These are phyloP conservation scores for Orbilia oligospora DNA, from an alignment of 2,329 filamentous ascomycete genomes.

Conservation along the genomic window DNA sequence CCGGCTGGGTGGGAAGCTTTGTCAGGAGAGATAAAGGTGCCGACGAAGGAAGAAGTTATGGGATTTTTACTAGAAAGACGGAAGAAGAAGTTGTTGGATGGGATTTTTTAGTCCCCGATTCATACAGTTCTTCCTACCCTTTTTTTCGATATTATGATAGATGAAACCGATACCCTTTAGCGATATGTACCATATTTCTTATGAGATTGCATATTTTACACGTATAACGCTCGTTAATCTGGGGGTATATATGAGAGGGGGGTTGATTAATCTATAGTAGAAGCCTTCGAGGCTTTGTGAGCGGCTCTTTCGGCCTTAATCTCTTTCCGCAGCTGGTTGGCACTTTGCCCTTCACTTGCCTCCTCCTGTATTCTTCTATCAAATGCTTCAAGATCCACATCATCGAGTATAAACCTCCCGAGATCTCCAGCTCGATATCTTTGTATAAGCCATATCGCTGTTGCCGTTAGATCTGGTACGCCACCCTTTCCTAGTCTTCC, in stretches of 20 bases:
- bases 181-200: constrained; percentile 52
- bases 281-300: constrained; percentile 33
- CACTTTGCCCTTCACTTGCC: constrained; percentile 61
- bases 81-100: constrained; percentile 85
- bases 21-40: constrained; percentile 86
- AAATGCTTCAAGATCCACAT: constrained; percentile 76
- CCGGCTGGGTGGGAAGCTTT: constrained; percentile 85
- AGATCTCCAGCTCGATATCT: constrained; percentile 84
- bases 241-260: neutral
- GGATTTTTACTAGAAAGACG: constrained; percentile 90
- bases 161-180: constrained; percentile 58
- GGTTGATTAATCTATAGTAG: constrained; percentile 31
- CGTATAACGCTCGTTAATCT: neutral
- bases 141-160: constrained; percentile 21
- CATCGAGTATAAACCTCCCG: constrained; percentile 84
- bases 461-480: constrained; percentile 77
- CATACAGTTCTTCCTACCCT: neutral
- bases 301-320: constrained; percentile 64
- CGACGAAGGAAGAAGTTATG: constrained; percentile 92
- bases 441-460: constrained; percentile 84
- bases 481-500: constrained; percentile 84
- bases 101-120: constrained; percentile 72
- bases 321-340: constrained; percentile 61
- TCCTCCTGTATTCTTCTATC: constrained; percentile 71
- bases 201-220: neutral